These are phyloP conservation scores for Talaromyces amestolkiae DNA, from an alignment of 2,329 filamentous ascomycete species.

Conservation along the genomic window DNA sequence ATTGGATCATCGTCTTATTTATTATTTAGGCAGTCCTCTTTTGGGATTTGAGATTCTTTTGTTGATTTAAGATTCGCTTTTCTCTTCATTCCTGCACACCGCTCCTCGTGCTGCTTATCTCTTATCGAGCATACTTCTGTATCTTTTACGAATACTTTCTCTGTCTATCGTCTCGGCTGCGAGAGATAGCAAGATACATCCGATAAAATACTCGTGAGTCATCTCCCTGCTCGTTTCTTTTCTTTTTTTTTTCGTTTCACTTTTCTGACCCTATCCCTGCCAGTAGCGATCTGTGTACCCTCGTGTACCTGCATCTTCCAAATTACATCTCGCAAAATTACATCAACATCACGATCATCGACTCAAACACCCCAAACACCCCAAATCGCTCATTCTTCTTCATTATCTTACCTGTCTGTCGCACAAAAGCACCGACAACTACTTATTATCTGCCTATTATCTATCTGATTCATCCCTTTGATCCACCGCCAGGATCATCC, in stretches of 20 bases:
- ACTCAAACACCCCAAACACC: not conserved
- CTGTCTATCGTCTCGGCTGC: not conserved
- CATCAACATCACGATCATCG: constrained; percentile 9
- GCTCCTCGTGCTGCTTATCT: not conserved
- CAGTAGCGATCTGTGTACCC: not conserved
- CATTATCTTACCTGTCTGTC: not conserved
- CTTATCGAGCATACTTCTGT: not conserved
- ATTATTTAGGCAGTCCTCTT: constrained; percentile 1
- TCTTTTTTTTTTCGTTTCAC: not conserved
- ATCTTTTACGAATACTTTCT: not conserved
- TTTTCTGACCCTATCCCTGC: not conserved
- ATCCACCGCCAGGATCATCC: constrained; percentile 6
- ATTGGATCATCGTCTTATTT: not conserved
- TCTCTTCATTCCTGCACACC: not conserved
- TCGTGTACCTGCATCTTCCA: constrained; percentile 11
- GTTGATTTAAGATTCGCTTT: not conserved
- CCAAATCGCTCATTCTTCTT: not conserved
- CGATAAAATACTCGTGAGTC: constrained; percentile 3
- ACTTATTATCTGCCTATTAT: not conserved
- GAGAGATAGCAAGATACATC: not conserved
- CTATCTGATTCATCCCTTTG: constrained; percentile 7
- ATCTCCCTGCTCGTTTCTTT: not conserved
- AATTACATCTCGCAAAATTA: constrained; percentile 5
- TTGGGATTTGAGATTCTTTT: not conserved
- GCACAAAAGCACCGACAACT: not conserved